phyloP scores from a whole-genome alignment of 495 filamentous ascomycete genomes.

The Monascus purpureus region DNA sequence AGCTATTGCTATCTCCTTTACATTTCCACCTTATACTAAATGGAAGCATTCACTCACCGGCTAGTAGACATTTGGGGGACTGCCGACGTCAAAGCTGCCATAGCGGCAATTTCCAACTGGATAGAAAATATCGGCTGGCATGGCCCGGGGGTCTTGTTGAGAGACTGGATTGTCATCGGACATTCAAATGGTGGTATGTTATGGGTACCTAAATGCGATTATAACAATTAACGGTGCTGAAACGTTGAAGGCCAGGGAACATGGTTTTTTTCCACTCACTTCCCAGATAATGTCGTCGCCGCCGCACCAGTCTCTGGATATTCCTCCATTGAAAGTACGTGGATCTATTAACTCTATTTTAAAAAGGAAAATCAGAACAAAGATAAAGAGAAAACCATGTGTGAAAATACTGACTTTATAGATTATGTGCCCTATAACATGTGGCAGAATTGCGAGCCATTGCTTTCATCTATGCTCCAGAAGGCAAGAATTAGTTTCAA shows the following conservation, averaged over 20 bases:
- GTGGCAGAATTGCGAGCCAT: slow-evolving; percentile 40
- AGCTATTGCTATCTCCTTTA: no score
- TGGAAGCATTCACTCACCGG: slow-evolving; percentile 7
- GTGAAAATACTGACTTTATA: slow-evolving; percentile 14
- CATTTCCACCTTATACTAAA: no score
- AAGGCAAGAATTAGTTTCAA: slow-evolving; percentile 35
- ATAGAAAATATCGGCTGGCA: slow-evolving; percentile 32
- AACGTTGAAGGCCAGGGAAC: slow-evolving; percentile 32
- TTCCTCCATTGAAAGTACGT: slow-evolving; percentile 42
- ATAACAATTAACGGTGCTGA: slow-evolving; percentile 1
- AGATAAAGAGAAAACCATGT: no score
- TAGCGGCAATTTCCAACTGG: slow-evolving; percentile 36
- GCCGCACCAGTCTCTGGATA: slow-evolving; percentile 44
- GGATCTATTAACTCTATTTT: no score
- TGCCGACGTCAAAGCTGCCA: slow-evolving; percentile 40
- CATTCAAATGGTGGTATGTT: slow-evolving; percentile 42
- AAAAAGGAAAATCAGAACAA: no score
- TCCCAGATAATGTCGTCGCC: slow-evolving; percentile 42
- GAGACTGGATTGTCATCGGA: slow-evolving; percentile 39
- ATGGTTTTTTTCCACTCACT: slow-evolving; percentile 45
- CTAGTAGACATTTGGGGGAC: slow-evolving; percentile 40
- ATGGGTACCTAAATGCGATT: neutral
- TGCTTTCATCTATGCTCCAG: slow-evolving; percentile 25
- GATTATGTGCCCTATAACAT: slow-evolving; percentile 46
- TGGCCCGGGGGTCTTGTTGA: slow-evolving; percentile 26